These are phyloP conservation scores for Thalia dealbata DNA, from an alignment of 176 grass and related monocot genomes.

Conservation along the genomic window DNA sequence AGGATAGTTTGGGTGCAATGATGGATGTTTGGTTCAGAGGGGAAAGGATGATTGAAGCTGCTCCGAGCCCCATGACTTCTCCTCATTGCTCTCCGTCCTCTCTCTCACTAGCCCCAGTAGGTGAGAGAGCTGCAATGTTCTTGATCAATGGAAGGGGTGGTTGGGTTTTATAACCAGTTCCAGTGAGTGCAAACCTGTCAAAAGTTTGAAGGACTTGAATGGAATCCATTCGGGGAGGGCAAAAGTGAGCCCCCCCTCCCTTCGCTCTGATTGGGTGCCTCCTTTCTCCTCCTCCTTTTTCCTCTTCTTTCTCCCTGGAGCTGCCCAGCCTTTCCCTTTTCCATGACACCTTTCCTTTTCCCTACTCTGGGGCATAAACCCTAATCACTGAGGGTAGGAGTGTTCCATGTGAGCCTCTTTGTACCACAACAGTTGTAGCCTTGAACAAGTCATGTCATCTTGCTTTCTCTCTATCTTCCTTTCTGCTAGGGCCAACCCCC, in stretches of 20 bases:
- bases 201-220: background rate
- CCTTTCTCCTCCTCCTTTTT: slow-evolving; percentile 3
- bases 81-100: background rate
- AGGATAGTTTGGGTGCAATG: slow-evolving; percentile 2
- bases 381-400: background rate
- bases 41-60: slow-evolving; percentile 3
- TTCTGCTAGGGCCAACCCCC: background rate
- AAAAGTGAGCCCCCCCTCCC: background rate
- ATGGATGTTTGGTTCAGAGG: slow-evolving; percentile 5
- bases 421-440: background rate
- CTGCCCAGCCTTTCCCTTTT: slow-evolving; percentile 1
- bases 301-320: background rate
- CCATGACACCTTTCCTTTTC: background rate
- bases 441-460: background rate
- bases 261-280: background rate
- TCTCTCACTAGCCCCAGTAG: background rate
- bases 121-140: background rate
- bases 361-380: background rate
- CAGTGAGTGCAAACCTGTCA: background rate
- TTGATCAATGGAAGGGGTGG: background rate
- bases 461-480: background rate
- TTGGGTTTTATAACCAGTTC: background rate
- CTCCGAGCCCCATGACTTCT: background rate
- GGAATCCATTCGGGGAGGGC: background rate
- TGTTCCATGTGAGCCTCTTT: slow-evolving; percentile 2